A percentile compares a stretch with the other conserved stretches of the same genome.
Conservation (phyloP, 2,329 filamentous ascomycete genomes). For the Aspergillus persii region DNA sequence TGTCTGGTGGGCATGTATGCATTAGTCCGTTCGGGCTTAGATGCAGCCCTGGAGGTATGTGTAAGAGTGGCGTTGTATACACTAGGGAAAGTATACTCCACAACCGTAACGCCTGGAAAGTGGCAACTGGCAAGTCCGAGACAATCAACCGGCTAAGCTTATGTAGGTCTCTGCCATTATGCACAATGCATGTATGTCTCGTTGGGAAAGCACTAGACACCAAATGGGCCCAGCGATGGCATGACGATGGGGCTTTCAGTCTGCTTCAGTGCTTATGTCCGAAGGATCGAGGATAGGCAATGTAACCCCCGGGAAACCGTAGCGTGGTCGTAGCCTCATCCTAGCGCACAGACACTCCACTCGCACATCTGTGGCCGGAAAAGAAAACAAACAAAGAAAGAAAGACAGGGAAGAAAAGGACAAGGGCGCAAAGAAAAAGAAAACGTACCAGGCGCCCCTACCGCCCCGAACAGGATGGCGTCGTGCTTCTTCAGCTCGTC, state of each 20-base stretch:
- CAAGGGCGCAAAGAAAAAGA: not conserved
- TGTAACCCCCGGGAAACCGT: not conserved
- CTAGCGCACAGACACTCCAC: not conserved
- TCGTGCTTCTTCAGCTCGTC: constrained; percentile 59
- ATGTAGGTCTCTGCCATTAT: not conserved
- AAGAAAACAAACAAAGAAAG: not conserved
- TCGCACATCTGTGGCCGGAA: not conserved
- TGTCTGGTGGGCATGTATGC: not conserved
- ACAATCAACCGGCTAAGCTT: not conserved
- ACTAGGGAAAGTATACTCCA: too few relatives aligned
- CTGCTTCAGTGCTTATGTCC: not conserved
- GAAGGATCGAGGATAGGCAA: not conserved
- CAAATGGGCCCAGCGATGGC: too few relatives aligned
- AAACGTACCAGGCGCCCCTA: constrained; percentile 56
- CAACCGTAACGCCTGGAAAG: too few relatives aligned
- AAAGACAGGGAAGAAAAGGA: not conserved
- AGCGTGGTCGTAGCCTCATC: not conserved
- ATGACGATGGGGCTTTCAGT: too few relatives aligned
- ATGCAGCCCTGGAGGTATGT: too few relatives aligned
- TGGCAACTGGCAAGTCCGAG: too few relatives aligned
- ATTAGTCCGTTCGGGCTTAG: not conserved
- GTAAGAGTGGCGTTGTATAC: too few relatives aligned
- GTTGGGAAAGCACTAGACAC: too few relatives aligned
- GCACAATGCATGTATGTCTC: too few relatives aligned
- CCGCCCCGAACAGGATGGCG: constrained; percentile 67